phyloP scores from a whole-genome alignment of 1,284 basidiomycete genomes.

The Boletus sp. region DNA sequence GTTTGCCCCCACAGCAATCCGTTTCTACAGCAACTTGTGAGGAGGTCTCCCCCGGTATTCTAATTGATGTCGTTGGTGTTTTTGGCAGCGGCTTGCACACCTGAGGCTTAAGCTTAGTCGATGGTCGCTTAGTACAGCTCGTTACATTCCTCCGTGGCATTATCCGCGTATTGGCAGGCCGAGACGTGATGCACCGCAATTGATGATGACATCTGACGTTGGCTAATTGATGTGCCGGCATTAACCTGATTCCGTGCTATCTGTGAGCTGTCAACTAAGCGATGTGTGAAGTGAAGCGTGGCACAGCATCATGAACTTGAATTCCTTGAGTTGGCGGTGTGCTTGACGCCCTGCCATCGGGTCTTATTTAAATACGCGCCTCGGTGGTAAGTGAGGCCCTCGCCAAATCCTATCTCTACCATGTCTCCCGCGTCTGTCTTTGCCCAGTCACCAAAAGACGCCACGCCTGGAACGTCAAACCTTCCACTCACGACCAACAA shows the following conservation, averaged over 20 bases:
- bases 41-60: too few species aligned
- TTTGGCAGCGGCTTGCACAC: too few species aligned
- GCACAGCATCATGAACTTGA: background rate
- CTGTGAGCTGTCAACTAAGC: too few species aligned
- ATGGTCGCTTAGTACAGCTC: too few species aligned
- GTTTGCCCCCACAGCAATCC: background rate
- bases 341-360: slow-evolving; percentile 2
- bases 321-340: background rate
- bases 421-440: slow-evolving; percentile 16
- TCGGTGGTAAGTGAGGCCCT: too few species aligned
- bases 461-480: background rate
- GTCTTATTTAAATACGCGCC: slow-evolving; percentile 20
- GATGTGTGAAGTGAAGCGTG: too few species aligned
- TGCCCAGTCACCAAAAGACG: background rate
- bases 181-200: background rate
- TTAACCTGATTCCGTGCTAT: background rate
- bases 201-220: too few species aligned
- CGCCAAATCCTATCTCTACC: background rate
- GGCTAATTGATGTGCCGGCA: background rate
- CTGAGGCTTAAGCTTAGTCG: too few species aligned
- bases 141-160: background rate
- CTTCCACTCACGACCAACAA: slow-evolving; percentile 38
- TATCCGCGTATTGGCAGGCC: background rate
- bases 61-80: too few species aligned
- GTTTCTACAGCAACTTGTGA: slow-evolving; percentile 1